Conservation (phyloP, 1,284 basidiomycete species). For the Ustilago esculenta region DNA sequence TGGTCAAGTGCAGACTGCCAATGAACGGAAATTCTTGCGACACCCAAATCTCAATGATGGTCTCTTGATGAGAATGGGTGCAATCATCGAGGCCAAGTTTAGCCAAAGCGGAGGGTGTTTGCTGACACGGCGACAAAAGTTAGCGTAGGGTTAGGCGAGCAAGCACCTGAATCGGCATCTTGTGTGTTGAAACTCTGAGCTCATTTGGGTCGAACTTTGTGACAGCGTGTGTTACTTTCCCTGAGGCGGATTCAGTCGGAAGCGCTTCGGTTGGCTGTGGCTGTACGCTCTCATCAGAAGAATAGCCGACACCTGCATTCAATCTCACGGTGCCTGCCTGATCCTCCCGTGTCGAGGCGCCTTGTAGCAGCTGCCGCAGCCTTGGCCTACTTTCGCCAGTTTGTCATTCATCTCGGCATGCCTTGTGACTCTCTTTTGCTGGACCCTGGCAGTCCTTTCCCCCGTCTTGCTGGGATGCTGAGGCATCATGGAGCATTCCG, state of each 20-base stretch:
- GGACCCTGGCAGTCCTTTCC: not conserved
- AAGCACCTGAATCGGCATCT: conserved; percentile 1
- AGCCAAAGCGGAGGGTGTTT: no score
- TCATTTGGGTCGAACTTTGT: not conserved
- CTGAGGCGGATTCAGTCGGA: not conserved
- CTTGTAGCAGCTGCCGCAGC: no score
- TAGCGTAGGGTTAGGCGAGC: no score
- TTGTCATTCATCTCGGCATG: no score
- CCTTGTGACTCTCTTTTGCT: no score
- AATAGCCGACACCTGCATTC: conserved; percentile 9
- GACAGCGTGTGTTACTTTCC: conserved; percentile 1
- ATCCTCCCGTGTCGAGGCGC: not conserved
- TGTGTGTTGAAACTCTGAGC: no score
- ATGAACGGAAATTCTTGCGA: no score
- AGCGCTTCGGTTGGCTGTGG: not conserved
- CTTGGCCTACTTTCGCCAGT: no score
- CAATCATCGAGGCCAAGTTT: no score
- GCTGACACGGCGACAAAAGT: not conserved
- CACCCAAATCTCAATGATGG: not conserved
- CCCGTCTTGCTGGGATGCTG: not conserved
- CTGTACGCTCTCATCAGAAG: conserved; percentile 7
- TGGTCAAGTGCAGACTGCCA: no score
- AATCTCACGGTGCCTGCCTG: not conserved
- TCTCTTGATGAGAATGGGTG: not conserved
- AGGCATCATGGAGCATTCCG: not conserved